A percentile compares a stretch with the other conserved stretches of the same genome.
Evolutionary conservation across 1,284 basidiomycete genomes (phyloP).

Genomic region (Anthracocystis walkeri): DNA sequence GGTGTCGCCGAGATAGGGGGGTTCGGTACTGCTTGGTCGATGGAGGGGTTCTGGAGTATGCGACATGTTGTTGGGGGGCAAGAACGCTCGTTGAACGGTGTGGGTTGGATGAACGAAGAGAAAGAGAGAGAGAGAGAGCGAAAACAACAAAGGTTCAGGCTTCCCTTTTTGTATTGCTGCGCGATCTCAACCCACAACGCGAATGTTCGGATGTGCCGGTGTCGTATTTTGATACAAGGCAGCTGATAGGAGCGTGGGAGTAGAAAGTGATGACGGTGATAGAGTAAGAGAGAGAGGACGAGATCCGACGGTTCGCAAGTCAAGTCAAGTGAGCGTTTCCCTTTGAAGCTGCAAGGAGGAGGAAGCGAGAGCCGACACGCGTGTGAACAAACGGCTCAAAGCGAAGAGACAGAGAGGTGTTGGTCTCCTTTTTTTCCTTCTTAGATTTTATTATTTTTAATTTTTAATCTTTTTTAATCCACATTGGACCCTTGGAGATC

Average conservation of each 20-base stretch:
- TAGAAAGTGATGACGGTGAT: background rate
- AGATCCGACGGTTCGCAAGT: background rate
- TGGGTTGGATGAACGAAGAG: too few relatives aligned
- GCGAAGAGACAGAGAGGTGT: background rate
- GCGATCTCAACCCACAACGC: background rate
- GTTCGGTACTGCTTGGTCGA: conserved; percentile 15
- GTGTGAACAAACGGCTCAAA: too few relatives aligned
- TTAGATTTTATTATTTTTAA: background rate
- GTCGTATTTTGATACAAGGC: too few relatives aligned
- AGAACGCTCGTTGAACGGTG: background rate
- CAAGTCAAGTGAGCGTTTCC: background rate
- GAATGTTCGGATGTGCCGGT: too few relatives aligned
- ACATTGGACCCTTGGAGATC: background rate
- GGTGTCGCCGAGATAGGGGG: conserved; percentile 4
- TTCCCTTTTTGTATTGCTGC: background rate
- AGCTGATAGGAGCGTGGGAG: too few relatives aligned
- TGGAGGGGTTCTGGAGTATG: conserved; percentile 4
- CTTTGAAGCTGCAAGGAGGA: conserved; percentile 5
- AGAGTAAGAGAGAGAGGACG: background rate
- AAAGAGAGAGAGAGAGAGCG: too few relatives aligned
- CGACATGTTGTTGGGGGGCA: conserved; percentile 5
- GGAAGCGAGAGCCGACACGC: too few relatives aligned
- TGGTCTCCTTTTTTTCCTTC: conserved; percentile 4
- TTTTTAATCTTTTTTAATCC: background rate
- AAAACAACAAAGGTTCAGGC: too few relatives aligned